Percentiles rank a stretch among this genome's conserved stretches.
Evolutionary conservation across 371 early-diverging fungal species (phyloP).

Genomic region (Circinella umbellata): DNA sequence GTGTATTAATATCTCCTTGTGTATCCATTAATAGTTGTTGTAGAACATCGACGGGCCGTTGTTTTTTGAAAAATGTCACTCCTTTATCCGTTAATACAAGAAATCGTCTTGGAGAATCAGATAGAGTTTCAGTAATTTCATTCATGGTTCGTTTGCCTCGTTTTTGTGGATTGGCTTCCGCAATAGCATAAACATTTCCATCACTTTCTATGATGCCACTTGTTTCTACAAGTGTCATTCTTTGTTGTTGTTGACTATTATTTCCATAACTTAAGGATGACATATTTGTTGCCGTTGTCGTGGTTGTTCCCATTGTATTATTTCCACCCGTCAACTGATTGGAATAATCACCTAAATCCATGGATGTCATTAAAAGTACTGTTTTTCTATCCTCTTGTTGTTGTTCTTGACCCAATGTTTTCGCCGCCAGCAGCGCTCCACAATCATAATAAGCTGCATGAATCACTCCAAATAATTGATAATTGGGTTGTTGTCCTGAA

Average conservation of each 20-base stretch:
- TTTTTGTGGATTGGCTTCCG: conserved; percentile 50
- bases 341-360: conserved; percentile 51
- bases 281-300: background rate
- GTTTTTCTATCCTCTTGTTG: conserved; percentile 59
- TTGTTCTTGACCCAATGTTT: conserved; percentile 45
- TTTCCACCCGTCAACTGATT: background rate
- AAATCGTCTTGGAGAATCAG: conserved; percentile 66
- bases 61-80: conserved; percentile 64
- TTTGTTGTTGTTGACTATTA: background rate
- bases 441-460: conserved; percentile 67
- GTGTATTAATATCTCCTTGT: conserved; percentile 25
- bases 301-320: conserved; percentile 3
- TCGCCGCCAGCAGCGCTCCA: conserved; percentile 71
- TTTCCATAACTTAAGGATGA: too few relatives aligned
- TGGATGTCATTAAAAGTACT: conserved; percentile 56
- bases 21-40: conserved; percentile 44
- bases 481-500: conserved; percentile 11
- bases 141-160: conserved; percentile 22
- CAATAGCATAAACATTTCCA: conserved; percentile 82
- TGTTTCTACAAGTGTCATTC: conserved; percentile 19
- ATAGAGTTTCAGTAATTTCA: conserved; percentile 69
- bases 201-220: conserved; percentile 50
- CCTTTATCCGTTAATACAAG: conserved; percentile 76
- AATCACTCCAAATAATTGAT: conserved; percentile 28
- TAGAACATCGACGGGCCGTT: conserved; percentile 78